Base-by-base conservation (phyloP, 2,329 filamentous ascomycete genomes). In the Botrytis paeoniae region DNA sequence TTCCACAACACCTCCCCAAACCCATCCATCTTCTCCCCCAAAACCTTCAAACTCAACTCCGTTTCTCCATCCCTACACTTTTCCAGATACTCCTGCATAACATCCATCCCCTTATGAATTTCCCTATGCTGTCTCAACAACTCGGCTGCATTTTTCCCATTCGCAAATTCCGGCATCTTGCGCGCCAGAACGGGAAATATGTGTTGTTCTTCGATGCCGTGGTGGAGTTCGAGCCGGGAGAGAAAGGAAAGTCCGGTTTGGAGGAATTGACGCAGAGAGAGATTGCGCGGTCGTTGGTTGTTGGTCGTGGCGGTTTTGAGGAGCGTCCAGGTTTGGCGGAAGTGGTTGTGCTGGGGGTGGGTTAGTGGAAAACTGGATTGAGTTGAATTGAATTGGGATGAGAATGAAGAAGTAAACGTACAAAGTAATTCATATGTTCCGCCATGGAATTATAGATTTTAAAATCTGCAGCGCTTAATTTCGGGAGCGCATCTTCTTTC, bases 1-100 rank as follows among this genome's bases (percentile, higher is more conserved):
- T 84, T 85, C 92, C 93, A 95, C 66, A 97, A 81, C 75, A 97
- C 92, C 16, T 85, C 85, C 18, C 92, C 92, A 88, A 95, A 97
- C 7, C 82, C 82, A 81, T 97, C 92, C 89, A 97, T 90, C 78
- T 93, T 86, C 51, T 82, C 84, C 83, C 90, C 91, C 81, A 97
- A 81, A 78, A 89, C 88, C 25, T 72, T 75, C 79, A 89, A 79
- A 74, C 87, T 85, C 64, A 91, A 82, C 73, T 89, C 87, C 45
- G 80, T 84, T 84, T 94, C 91, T 1, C 93, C 89, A 20, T 81
- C 83, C 74, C 84, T 85, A 79, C 92, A 94, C 62, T 82, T 83
- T 45, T 84, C 80, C 22, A 97, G 81, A 81, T 95, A 96, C 29
- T 83, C 85, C 79, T 90, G 86, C 70, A 95, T 84, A 64, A 82